phyloP scores from a whole-genome alignment of 768 basidiomycete species.

The Tricholoma matsutake region DNA sequence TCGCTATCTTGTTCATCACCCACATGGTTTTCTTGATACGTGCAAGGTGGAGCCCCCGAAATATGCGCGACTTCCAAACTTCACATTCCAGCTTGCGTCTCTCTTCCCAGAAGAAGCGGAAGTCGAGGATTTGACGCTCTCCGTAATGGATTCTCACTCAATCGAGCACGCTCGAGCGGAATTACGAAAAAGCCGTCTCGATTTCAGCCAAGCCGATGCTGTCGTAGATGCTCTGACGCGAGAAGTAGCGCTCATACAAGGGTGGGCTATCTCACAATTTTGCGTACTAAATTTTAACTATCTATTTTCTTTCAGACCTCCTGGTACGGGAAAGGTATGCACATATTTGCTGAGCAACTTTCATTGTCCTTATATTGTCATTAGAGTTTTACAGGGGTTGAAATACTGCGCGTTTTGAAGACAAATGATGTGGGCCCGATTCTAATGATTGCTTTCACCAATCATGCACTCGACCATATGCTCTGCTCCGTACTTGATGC shows the following conservation, averaged over 20 bases:
- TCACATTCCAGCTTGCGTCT: conserved; percentile 53
- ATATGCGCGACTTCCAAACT: conserved; percentile 53
- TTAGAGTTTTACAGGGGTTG: conserved; percentile 56
- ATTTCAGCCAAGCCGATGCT: conserved; percentile 70
- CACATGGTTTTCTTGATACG: conserved; percentile 29
- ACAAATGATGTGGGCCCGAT: conserved; percentile 46
- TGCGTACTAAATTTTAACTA: no score
- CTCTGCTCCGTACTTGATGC: conserved; percentile 62
- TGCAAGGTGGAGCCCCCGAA: conserved; percentile 46
- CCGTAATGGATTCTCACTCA: conserved; percentile 38
- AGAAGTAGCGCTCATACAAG: conserved; percentile 70
- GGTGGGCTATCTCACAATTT: no score
- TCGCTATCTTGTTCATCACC: conserved; percentile 48
- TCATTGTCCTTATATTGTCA: no score
- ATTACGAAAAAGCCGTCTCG: conserved; percentile 55
- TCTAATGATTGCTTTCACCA: conserved; percentile 61
- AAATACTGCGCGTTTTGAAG: conserved; percentile 65
- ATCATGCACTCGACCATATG: conserved; percentile 78
- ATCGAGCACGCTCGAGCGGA: conserved; percentile 44
- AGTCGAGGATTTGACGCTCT: conserved; percentile 38
- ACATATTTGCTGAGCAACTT: no score
- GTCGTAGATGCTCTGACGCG: conserved; percentile 57
- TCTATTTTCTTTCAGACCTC: no score
- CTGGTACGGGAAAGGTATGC: no score
- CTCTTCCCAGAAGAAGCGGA: conserved; percentile 43